Evolutionary conservation across 352 stramenopile genomes (phyloP).

Genomic region (Saprolegnia diclina): DNA sequence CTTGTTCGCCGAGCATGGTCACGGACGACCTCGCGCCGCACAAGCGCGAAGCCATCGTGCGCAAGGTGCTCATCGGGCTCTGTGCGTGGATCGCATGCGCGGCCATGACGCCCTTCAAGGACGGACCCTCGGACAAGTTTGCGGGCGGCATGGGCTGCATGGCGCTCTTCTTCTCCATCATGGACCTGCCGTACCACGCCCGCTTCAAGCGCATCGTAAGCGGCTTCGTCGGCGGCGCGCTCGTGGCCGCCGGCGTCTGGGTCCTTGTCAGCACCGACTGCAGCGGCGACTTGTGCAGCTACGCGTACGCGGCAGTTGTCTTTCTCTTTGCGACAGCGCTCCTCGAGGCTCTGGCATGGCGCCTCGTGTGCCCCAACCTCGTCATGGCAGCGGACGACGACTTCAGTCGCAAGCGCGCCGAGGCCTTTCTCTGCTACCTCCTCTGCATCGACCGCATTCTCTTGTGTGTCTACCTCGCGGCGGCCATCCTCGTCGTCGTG

Average conservation of each 20-base stretch:
- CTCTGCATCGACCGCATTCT: not conserved
- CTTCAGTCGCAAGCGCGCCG: not conserved
- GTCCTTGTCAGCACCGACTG: not conserved
- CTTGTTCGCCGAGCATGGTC: not conserved
- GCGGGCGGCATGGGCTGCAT: constrained; percentile 7
- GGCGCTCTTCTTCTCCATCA: constrained; percentile 14
- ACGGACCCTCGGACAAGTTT: constrained; percentile 6
- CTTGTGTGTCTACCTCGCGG: not conserved
- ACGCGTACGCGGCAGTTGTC: not conserved
- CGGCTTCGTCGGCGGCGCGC: not conserved
- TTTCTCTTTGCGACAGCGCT: not conserved
- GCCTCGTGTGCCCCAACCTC: not conserved
- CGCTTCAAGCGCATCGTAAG: constrained; percentile 7
- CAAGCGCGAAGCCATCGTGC: constrained; percentile 1
- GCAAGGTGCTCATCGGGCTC: not conserved
- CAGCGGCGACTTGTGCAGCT: not conserved
- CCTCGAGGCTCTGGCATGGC: not conserved
- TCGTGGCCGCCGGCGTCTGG: not conserved
- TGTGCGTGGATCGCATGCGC: constrained; percentile 5
- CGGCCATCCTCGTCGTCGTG: not conserved
- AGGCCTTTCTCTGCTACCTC: not conserved
- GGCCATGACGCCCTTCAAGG: constrained; percentile 10
- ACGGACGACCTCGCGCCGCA: not conserved
- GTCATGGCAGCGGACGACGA: not conserved
- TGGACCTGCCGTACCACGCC: constrained; percentile 7